Evolutionary conservation across 768 basidiomycete species (phyloP), one percentile per base, ranked within the genome.

Genomic region (Trametes coccinea): DNA sequence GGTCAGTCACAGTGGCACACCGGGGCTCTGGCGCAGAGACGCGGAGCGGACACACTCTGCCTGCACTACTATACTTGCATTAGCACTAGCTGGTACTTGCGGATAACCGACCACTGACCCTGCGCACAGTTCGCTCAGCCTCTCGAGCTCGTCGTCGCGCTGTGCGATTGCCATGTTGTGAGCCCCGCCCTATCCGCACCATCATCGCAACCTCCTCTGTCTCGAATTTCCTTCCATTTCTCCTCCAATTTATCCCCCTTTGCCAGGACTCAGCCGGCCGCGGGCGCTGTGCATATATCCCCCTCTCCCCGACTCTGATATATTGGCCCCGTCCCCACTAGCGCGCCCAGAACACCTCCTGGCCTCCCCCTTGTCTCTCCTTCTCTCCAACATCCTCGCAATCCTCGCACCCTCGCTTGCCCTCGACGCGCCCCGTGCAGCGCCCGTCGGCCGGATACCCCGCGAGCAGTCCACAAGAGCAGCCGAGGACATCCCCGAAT

Each of bases 121-220:
- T 10, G 22, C 27, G 10, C 22, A 22, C 22, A 22, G 22, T 22
- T 22, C 22, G 22, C 22, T 22, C 22, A 22, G 22, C 22, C 22
- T n/a, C 22, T 22, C 22, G 22, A 22, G 22, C 44, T 40, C 30
- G 11, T 44, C 54, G 41, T 27, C 9, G 29, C 33, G 1, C 45
- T 62, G 55, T 45, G 17, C 55, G 50, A 46, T 62, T 62, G 51
- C 52, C 61, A 58, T 62, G 61, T 58, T 62, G 45, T 62, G 41
- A 49, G 39, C 16, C n/a, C 54, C 49, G 34, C 50, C 39, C 22
- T 47, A 31, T 46, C 43, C 30, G 39, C 37, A 9, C 48, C 53
- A 10, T 40, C 47, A 16, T 34, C 41, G 11, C 27, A 8, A 14
- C 14, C 41, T 9, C 14, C 41, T 6, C 14, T 44, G 22, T 49